A percentile compares a stretch with the other conserved stretches of the same genome.
phyloP scores from a whole-genome alignment of 2,329 filamentous ascomycete genomes.

The Aureobasidium zeae region DNA sequence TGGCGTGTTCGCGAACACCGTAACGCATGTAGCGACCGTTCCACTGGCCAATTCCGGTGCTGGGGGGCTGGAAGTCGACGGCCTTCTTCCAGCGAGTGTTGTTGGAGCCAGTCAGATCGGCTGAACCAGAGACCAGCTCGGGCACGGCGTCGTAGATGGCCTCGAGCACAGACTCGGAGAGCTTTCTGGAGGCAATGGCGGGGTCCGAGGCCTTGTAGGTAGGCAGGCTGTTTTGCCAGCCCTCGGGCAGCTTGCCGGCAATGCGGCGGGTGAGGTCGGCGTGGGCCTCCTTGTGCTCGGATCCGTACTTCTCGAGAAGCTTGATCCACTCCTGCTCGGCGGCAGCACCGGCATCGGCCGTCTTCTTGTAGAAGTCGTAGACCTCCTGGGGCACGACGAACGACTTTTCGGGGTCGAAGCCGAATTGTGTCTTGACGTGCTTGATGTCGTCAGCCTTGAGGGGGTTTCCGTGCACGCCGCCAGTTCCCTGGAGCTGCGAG shows the following conservation, averaged over 20 bases:
- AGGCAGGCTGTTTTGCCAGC: slow-evolving; percentile 91
- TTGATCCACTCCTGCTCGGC: slow-evolving; percentile 92
- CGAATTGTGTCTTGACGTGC: slow-evolving; percentile 89
- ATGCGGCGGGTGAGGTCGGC: slow-evolving; percentile 75
- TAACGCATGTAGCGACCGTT: slow-evolving; percentile 85
- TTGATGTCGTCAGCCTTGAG: slow-evolving; percentile 91
- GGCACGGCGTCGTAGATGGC: slow-evolving; percentile 76
- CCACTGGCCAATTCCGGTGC: slow-evolving; percentile 78
- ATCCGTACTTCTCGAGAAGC: slow-evolving; percentile 76
- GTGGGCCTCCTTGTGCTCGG: slow-evolving; percentile 68
- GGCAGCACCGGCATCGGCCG: slow-evolving; percentile 75
- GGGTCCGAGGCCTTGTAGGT: slow-evolving; percentile 78
- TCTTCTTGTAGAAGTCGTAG: slow-evolving; percentile 82
- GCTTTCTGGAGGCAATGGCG: slow-evolving; percentile 86
- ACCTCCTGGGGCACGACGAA: slow-evolving; percentile 93
- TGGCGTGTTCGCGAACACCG: slow-evolving; percentile 84
- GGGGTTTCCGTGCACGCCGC: slow-evolving; percentile 90
- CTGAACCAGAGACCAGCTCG: slow-evolving; percentile 90
- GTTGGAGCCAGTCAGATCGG: slow-evolving; percentile 97
- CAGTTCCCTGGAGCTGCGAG: slow-evolving; percentile 84
- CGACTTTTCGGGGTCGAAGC: slow-evolving; percentile 87
- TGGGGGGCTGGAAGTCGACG: slow-evolving; percentile 91
- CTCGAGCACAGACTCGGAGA: slow-evolving; percentile 86
- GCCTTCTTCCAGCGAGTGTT: slow-evolving; percentile 97
- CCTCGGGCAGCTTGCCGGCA: slow-evolving; percentile 75